Conservation (phyloP, 148 eudicot genomes). For the Cornus florida region DNA sequence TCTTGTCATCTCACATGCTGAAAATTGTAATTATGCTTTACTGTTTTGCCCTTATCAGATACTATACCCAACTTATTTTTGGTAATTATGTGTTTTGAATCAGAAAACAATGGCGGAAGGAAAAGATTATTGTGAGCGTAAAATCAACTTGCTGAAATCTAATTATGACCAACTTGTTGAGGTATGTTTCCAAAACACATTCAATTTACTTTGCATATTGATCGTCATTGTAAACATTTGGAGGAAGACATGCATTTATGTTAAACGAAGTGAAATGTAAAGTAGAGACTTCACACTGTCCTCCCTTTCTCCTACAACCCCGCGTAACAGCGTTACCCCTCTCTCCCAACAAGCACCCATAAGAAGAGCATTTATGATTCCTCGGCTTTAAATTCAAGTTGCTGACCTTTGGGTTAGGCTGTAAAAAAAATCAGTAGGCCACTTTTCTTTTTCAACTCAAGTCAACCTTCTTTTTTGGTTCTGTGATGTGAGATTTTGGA, state of each 20-base stretch:
- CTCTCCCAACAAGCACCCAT: too few species aligned
- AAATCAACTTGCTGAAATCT: conserved; percentile 85
- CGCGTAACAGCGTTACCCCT: too few species aligned
- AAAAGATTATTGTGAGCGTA: conserved; percentile 93
- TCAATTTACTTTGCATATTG: background rate
- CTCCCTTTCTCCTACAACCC: too few species aligned
- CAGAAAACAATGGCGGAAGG: conserved; percentile 97
- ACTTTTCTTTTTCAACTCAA: too few species aligned
- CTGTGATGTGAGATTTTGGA: too few species aligned
- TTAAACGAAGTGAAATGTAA: background rate
- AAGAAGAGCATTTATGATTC: too few species aligned
- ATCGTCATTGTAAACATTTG: background rate
- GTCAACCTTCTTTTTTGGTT: too few species aligned
- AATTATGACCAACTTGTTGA: conserved; percentile 96
- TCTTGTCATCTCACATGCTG: background rate
- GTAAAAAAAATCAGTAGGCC: too few species aligned
- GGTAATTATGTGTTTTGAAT: conserved; percentile 13
- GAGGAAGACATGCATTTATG: background rate
- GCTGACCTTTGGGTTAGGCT: too few species aligned
- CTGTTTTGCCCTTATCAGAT: background rate
- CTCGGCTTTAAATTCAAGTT: too few species aligned
- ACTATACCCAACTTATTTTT: conserved; percentile 7
- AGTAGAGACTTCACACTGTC: background rate
- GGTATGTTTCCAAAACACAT: conserved; percentile 40
- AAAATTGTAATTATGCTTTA: background rate